Evolutionary conservation across 495 filamentous ascomycete genomes (phyloP).

Genomic region (Cladorrhinum samala): DNA sequence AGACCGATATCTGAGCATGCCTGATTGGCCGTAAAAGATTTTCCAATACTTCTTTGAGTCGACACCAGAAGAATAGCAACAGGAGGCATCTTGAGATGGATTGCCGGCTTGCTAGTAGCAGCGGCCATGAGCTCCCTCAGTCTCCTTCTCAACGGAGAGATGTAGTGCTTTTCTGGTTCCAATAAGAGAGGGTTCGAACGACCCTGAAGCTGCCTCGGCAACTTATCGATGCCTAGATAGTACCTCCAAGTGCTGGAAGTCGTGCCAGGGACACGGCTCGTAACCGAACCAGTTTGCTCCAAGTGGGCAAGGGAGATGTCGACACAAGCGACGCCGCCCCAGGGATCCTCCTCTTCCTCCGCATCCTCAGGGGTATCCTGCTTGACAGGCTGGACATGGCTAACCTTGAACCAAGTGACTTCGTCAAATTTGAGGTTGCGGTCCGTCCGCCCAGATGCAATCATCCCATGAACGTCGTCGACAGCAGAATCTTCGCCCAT

Average conservation of each 20-base stretch:
- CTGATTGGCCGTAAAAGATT: slow-evolving; percentile 64
- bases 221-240: slow-evolving; percentile 68
- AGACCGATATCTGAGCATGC: slow-evolving; percentile 84
- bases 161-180: slow-evolving; percentile 42
- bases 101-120: slow-evolving; percentile 79
- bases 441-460: slow-evolving; percentile 28
- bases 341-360: slow-evolving; percentile 55
- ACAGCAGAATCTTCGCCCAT: slow-evolving; percentile 54
- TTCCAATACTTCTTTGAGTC: slow-evolving; percentile 87
- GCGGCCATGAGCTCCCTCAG: slow-evolving; percentile 82
- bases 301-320: slow-evolving; percentile 80
- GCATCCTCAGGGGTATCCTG: slow-evolving; percentile 43
- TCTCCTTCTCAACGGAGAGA: slow-evolving; percentile 64
- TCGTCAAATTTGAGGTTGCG: slow-evolving; percentile 42
- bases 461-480: slow-evolving; percentile 54
- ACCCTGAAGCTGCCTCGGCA: slow-evolving; percentile 31
- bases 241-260: slow-evolving; percentile 75
- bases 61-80: slow-evolving; percentile 82
- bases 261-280: slow-evolving; percentile 67
- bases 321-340: slow-evolving; percentile 77
- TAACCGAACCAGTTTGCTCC: slow-evolving; percentile 77
- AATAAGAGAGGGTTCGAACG: slow-evolving; percentile 37
- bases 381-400: slow-evolving; percentile 57
- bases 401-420: slow-evolving; percentile 86
- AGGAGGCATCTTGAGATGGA: slow-evolving; percentile 79